A percentile compares a stretch with the other conserved stretches of the same genome.
phyloP scores from a whole-genome alignment of 2,329 filamentous ascomycete species.

The Fusarium euwallaceae region DNA sequence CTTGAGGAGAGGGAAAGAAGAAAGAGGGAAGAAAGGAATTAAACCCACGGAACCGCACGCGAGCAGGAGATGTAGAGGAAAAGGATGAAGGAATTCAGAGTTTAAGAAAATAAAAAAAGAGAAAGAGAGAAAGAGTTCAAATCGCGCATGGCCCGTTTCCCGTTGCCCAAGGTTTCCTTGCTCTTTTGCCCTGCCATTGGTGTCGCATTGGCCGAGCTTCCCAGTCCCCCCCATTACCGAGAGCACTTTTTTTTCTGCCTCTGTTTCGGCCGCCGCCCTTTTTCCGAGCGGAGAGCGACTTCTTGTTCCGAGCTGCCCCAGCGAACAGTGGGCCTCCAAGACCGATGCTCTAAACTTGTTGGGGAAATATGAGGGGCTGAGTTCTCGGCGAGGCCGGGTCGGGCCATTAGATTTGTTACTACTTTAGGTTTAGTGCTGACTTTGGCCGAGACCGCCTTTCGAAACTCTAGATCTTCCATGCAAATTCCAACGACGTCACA shows the following conservation, averaged over 20 bases:
- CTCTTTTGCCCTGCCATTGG: conserved; percentile 22
- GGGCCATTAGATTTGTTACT: conserved; percentile 22
- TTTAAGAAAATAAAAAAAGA: conserved; percentile 24
- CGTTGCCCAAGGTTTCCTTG: conserved; percentile 32
- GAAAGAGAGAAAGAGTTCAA: conserved; percentile 20
- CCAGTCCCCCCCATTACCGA: conserved; percentile 26
- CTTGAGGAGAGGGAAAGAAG: conserved; percentile 14
- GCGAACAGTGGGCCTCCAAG: conserved; percentile 18
- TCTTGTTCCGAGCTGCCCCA: conserved; percentile 43
- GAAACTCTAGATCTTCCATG: neutral
- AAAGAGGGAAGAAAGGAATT: conserved; percentile 14
- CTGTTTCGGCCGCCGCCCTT: conserved; percentile 41
- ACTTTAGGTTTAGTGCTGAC: conserved; percentile 9
- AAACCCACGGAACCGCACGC: conserved; percentile 26
- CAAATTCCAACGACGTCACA: conserved; percentile 34
- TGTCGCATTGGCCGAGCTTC: conserved; percentile 42
- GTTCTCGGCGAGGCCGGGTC: conserved; percentile 12
- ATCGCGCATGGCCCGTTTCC: conserved; percentile 18
- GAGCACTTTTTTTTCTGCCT: conserved; percentile 22
- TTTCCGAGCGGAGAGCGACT: conserved; percentile 35
- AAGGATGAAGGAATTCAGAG: conserved; percentile 17
- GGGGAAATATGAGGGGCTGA: conserved; percentile 26
- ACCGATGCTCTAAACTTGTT: conserved; percentile 10
- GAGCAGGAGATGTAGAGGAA: conserved; percentile 17
- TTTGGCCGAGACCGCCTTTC: conserved; percentile 4